These are phyloP conservation scores for Echinosophora koreensis DNA, from an alignment of 306 rosid genomes.

Conservation along the genomic window DNA sequence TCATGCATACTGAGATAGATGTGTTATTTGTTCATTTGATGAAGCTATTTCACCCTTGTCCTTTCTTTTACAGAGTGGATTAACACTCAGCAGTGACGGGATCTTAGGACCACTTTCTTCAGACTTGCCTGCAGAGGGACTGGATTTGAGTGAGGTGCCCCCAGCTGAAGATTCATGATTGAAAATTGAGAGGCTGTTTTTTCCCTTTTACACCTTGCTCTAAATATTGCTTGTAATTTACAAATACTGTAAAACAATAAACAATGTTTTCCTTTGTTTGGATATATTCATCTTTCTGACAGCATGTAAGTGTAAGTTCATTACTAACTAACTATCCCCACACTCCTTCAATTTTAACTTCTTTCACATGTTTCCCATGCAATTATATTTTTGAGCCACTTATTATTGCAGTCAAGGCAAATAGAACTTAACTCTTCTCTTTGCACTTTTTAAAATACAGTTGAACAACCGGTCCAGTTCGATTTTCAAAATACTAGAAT, in stretches of 20 bases:
- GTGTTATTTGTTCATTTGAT: conserved; percentile 28
- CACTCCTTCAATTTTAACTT: neutral
- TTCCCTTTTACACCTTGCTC: neutral
- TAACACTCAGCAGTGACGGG: conserved; percentile 77
- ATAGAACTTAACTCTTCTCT: too few relatives aligned
- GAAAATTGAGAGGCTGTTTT: conserved; percentile 15
- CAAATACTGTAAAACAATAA: conserved; percentile 38
- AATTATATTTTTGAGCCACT: too few relatives aligned
- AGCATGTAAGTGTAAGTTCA: conserved; percentile 6
- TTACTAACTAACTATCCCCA: neutral
- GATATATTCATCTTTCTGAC: conserved; percentile 28
- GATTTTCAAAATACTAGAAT: too few relatives aligned
- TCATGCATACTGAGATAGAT: neutral
- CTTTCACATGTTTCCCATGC: too few relatives aligned
- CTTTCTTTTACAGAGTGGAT: conserved; percentile 76
- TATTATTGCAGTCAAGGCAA: too few relatives aligned
- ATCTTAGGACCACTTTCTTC: conserved; percentile 77
- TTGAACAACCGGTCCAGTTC: too few relatives aligned
- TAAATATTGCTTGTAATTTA: conserved; percentile 26
- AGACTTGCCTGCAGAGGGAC: conserved; percentile 85
- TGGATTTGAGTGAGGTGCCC: conserved; percentile 77
- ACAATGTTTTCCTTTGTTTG: conserved; percentile 30
- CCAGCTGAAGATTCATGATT: conserved; percentile 55
- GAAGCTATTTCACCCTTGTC: conserved; percentile 9
- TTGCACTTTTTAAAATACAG: too few relatives aligned